These are phyloP conservation scores for Lentinula detonsa DNA, from an alignment of 768 basidiomycete species.

Conservation along the genomic window DNA sequence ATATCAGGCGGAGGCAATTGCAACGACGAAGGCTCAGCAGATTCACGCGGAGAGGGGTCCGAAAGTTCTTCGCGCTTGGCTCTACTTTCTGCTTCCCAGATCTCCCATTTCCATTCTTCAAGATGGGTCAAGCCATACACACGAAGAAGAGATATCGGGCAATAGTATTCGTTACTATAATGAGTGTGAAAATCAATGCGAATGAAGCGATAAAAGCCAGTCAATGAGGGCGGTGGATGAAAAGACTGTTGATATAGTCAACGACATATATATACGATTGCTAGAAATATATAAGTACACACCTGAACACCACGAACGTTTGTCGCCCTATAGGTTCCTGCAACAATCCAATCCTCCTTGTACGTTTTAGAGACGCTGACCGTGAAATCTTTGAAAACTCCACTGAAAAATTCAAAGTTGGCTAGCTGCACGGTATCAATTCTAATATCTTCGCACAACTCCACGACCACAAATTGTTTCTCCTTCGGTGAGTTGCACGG, in stretches of 20 bases:
- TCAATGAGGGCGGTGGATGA: slow-evolving; percentile 64
- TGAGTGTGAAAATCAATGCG: slow-evolving; percentile 91
- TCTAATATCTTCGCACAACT: slow-evolving; percentile 95
- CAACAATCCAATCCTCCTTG: slow-evolving; percentile 59
- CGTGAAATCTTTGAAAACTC: slow-evolving; percentile 88
- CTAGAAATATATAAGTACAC: slow-evolving; percentile 17
- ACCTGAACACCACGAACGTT: slow-evolving; percentile 92
- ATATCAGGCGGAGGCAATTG: not conserved
- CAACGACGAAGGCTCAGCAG: not conserved
- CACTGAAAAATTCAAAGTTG: slow-evolving; percentile 97
- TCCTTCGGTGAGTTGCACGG: slow-evolving; percentile 64
- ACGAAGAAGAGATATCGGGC: slow-evolving; percentile 86
- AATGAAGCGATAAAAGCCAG: slow-evolving; percentile 89
- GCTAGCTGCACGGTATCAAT: slow-evolving; percentile 96
- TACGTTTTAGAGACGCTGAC: slow-evolving; percentile 86
- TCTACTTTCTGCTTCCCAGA: slow-evolving; percentile 68
- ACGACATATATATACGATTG: not conserved
- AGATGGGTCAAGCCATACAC: slow-evolving; percentile 96
- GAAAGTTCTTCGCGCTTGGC: slow-evolving; percentile 33
- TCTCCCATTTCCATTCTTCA: slow-evolving; percentile 92
- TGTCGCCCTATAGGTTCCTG: slow-evolving; percentile 80
- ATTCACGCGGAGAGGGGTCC: slow-evolving; percentile 15
- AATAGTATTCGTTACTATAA: slow-evolving; percentile 95
- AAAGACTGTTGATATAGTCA: slow-evolving; percentile 47
- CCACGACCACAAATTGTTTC: slow-evolving; percentile 81